Evolutionary conservation across 2,329 filamentous ascomycete genomes (phyloP).

Genomic region (Colletotrichum siamense): DNA sequence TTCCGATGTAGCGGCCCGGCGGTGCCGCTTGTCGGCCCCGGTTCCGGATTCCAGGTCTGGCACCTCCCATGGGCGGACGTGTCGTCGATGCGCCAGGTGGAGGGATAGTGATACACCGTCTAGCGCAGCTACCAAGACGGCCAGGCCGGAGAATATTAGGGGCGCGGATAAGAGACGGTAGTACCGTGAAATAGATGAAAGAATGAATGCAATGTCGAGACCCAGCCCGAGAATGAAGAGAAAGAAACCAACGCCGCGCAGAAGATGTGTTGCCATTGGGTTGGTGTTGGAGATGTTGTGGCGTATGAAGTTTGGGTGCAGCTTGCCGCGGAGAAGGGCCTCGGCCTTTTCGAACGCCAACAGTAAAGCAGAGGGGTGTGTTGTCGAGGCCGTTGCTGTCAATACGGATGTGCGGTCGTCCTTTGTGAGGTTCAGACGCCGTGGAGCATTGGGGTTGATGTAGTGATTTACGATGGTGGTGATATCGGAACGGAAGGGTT

Average conservation of each 20-base stretch:
- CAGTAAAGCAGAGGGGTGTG: conserved; percentile 49
- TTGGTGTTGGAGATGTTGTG: conserved; percentile 44
- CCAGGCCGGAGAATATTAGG: conserved; percentile 40
- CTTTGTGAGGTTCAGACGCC: conserved; percentile 41
- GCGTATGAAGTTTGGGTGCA: conserved; percentile 44
- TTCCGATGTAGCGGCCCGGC: conserved; percentile 17
- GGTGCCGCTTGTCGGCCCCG: conserved; percentile 10
- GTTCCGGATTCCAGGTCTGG: conserved; percentile 36
- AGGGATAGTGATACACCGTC: conserved; percentile 42
- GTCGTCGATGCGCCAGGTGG: conserved; percentile 34
- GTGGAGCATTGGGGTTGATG: conserved; percentile 36
- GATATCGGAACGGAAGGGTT: conserved; percentile 47
- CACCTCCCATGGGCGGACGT: conserved; percentile 44
- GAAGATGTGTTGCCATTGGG: conserved; percentile 35
- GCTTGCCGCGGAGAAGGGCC: conserved; percentile 36
- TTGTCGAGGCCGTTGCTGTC: conserved; percentile 44
- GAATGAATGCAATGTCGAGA: conserved; percentile 35
- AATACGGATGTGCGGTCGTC: conserved; percentile 43
- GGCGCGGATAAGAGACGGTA: conserved; percentile 33
- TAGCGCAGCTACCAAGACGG: conserved; percentile 36
- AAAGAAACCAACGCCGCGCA: conserved; percentile 26
- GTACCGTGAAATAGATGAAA: conserved; percentile 32
- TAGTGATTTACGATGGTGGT: conserved; percentile 42
- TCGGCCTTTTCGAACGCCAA: conserved; percentile 43
- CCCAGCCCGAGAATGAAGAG: conserved; percentile 30